phyloP scores from a whole-genome alignment of 1,284 basidiomycete genomes.

The Cutaneotrichosporon arboriforme region DNA sequence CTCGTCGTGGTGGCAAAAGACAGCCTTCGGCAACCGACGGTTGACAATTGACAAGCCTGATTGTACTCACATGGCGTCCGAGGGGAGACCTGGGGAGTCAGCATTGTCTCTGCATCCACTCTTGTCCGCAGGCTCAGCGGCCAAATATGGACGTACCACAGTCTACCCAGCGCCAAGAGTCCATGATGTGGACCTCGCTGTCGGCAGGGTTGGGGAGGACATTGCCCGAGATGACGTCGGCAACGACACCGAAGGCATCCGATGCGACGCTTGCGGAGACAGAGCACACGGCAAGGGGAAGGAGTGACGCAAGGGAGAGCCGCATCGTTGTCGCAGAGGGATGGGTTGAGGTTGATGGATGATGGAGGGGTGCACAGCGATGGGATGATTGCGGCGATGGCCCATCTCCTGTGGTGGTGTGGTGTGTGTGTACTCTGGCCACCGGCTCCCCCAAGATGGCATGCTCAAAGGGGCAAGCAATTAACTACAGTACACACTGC shows the following conservation, averaged over 20 bases:
- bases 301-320: slow-evolving; percentile 24
- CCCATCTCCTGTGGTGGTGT: too few species aligned
- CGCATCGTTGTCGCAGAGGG: slow-evolving; percentile 18
- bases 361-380: not conserved
- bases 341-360: slow-evolving; percentile 4
- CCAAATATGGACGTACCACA: slow-evolving; percentile 38
- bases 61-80: slow-evolving; percentile 42
- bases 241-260: slow-evolving; percentile 29
- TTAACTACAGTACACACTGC: too few species aligned
- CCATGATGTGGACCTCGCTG: slow-evolving; percentile 35
- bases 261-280: slow-evolving; percentile 26
- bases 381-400: too few species aligned
- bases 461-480: too few species aligned
- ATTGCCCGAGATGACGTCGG: slow-evolving; percentile 24
- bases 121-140: too few species aligned
- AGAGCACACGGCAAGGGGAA: slow-evolving; percentile 20
- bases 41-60: too few species aligned
- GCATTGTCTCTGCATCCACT: not conserved
- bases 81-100: slow-evolving; percentile 34
- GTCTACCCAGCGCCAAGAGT: slow-evolving; percentile 46
- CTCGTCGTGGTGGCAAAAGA: not conserved
- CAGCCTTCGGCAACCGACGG: not conserved
- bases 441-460: too few species aligned
- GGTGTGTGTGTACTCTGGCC: too few species aligned
- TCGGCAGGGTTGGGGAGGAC: slow-evolving; percentile 6